Percentiles rank a stretch among this genome's conserved stretches.
These are phyloP conservation scores for Lactuca sativa DNA, from an alignment of 129 eudicot genomes.

Conservation along the genomic window DNA sequence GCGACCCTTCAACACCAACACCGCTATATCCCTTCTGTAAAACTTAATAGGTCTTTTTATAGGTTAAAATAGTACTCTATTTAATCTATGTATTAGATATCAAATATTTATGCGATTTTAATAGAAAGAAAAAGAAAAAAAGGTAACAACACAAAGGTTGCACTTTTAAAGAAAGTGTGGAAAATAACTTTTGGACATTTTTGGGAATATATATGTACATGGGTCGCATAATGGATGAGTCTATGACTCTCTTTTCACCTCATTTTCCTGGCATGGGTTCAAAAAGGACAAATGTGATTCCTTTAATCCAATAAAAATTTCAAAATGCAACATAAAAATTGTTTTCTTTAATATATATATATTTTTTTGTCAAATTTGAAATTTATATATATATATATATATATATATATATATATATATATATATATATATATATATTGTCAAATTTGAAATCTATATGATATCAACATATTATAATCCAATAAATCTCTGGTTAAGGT, in stretches of 20 bases:
- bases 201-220: slow-evolving; percentile 16
- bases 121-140: not conserved
- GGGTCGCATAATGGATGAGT: not conserved
- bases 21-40: too few relatives aligned
- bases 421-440: not conserved
- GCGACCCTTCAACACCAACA: too few relatives aligned
- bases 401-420: too few relatives aligned
- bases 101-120: not conserved
- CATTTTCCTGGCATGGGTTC: slow-evolving; percentile 22
- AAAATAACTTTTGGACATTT: slow-evolving; percentile 26
- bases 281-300: slow-evolving; percentile 15
- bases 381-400: too few relatives aligned
- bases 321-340: not conserved
- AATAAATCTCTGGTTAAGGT: not conserved
- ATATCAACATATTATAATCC: not conserved
- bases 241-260: slow-evolving; percentile 16
- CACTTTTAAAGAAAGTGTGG: slow-evolving; percentile 5
- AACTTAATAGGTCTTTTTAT: not conserved
- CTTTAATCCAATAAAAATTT: not conserved
- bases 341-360: not conserved
- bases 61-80: not conserved
- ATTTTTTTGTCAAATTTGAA: too few relatives aligned
- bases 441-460: not conserved
- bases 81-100: too few relatives aligned
- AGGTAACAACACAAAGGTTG: not conserved